Percentiles rank a stretch among this genome's conserved stretches.
phyloP scores from a whole-genome alignment of 257 asterid species.

The Ophiorrhiza pumila region DNA sequence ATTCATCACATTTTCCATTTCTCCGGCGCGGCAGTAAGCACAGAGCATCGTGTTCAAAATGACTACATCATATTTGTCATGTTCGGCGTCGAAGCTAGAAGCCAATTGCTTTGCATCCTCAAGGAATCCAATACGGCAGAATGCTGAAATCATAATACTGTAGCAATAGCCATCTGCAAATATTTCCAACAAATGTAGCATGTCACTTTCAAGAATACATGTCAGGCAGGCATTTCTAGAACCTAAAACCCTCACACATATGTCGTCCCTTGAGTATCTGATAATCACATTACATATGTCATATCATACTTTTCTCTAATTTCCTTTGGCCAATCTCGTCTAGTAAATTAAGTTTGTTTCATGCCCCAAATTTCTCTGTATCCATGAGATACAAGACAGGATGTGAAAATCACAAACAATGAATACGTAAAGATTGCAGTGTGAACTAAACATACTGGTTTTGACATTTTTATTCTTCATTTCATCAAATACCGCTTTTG shows the following conservation, averaged over 20 bases:
- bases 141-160: constrained; percentile 93
- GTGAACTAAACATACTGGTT: constrained; percentile 50
- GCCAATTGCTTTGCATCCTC: constrained; percentile 90
- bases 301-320: background rate
- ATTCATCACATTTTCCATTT: constrained; percentile 94
- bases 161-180: constrained; percentile 84
- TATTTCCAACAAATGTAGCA: constrained; percentile 17
- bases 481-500: constrained; percentile 76
- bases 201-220: background rate
- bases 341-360: constrained; percentile 1
- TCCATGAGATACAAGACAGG: background rate
- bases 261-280: background rate
- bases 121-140: constrained; percentile 66
- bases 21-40: constrained; percentile 90
- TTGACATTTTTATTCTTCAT: constrained; percentile 69
- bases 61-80: constrained; percentile 83
- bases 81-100: constrained; percentile 67
- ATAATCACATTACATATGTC: background rate
- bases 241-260: background rate
- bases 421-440: background rate
- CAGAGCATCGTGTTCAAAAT: constrained; percentile 85
- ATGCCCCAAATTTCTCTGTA: background rate
- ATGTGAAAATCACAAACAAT: background rate
- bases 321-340: background rate
- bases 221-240: background rate